These are phyloP conservation scores for Trichothecium sympodiale DNA, from an alignment of 2,329 filamentous ascomycete genomes.

Conservation along the genomic window DNA sequence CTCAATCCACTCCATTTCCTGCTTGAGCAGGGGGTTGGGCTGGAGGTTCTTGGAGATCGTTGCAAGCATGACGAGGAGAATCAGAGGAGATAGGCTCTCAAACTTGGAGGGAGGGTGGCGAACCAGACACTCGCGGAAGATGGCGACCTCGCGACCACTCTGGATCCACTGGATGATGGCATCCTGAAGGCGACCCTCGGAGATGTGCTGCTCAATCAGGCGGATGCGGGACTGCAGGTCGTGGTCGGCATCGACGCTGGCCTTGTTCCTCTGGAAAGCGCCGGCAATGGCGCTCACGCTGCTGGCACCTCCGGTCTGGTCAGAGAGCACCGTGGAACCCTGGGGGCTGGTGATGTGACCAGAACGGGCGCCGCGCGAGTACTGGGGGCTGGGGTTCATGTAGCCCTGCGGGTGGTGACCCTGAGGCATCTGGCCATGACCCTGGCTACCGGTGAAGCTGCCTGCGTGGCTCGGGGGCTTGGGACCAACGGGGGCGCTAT, in stretches of 20 bases:
- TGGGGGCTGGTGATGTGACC: slow-evolving; percentile 21
- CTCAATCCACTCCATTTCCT: slow-evolving; percentile 51
- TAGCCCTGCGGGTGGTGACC: slow-evolving; percentile 17
- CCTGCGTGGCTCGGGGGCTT: slow-evolving; percentile 17
- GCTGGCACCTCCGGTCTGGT: slow-evolving; percentile 19
- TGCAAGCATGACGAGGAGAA: slow-evolving; percentile 53
- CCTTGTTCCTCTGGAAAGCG: slow-evolving; percentile 23
- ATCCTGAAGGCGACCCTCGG: slow-evolving; percentile 48
- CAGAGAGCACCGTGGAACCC: slow-evolving; percentile 18
- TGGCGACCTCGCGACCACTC: slow-evolving; percentile 47
- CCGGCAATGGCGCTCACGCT: slow-evolving; percentile 22
- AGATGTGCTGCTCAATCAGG: slow-evolving; percentile 51
- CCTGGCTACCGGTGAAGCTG: slow-evolving; percentile 22
- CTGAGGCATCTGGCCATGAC: slow-evolving; percentile 9
- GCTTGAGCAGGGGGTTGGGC: slow-evolving; percentile 36
- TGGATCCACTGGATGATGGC: slow-evolving; percentile 59
- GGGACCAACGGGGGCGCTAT: not conserved
- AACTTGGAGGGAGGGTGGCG: slow-evolving; percentile 30
- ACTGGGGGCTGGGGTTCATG: slow-evolving; percentile 23
- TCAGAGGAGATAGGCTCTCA: slow-evolving; percentile 45
- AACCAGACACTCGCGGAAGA: slow-evolving; percentile 40
- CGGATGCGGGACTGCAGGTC: slow-evolving; percentile 47
- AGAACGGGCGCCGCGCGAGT: slow-evolving; percentile 17
- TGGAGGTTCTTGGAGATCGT: slow-evolving; percentile 50
- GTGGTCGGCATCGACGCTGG: slow-evolving; percentile 24